Base-by-base conservation (phyloP, 495 filamentous ascomycete genomes). In the Rhizodiscina lignyota region DNA sequence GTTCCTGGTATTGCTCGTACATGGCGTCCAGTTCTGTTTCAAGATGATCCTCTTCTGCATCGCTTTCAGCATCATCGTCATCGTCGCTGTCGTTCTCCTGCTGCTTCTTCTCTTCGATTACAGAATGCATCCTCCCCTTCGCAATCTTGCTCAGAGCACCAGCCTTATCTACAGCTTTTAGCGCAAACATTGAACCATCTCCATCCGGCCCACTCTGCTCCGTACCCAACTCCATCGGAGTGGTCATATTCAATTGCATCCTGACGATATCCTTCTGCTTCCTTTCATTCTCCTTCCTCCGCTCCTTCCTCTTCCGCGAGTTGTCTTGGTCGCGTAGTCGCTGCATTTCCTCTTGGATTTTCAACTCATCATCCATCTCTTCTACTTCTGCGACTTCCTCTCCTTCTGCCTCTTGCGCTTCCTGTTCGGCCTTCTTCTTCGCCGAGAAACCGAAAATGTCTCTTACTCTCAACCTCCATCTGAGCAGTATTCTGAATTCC, bases 201-300 rank as follows among this genome's bases (percentile, higher is more conserved):
- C 83, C 85, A 22, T 63, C 57, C 1, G 79, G 75, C 10, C 81
- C 81, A n/a, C 66, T 59, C 52, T 93, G 83, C 51, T 94, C 87
- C 62, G 89, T 76, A 43, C 89, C 89, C 44, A 97, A 91, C 41
- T 97, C 91, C 64, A 81, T 86, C 12, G 89, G 87, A 1, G 83
- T 78, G 12, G 75, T 83, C 91, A 97, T 96, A 55, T 94, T 72
- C 63, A 97, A 71, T 57, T 97, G 91, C 77, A 96, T 73, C 31
- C 89, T 78, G 20, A 86, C 63, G 36, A 93, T 86, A 38, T 93
- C 86, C 53, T 79, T 84, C 43, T 78, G 74, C 58, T 85, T 94
- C 49, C 73, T 74, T 54, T 93, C 86, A 42, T 94, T 94, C 26
- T 86, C 82, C 45, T 68, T 76, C 40, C 83, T 63, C 39, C 77